A percentile compares a stretch with the other conserved stretches of the same genome.
phyloP scores from a whole-genome alignment of 495 filamentous ascomycete species.

The Letharia lupina region DNA sequence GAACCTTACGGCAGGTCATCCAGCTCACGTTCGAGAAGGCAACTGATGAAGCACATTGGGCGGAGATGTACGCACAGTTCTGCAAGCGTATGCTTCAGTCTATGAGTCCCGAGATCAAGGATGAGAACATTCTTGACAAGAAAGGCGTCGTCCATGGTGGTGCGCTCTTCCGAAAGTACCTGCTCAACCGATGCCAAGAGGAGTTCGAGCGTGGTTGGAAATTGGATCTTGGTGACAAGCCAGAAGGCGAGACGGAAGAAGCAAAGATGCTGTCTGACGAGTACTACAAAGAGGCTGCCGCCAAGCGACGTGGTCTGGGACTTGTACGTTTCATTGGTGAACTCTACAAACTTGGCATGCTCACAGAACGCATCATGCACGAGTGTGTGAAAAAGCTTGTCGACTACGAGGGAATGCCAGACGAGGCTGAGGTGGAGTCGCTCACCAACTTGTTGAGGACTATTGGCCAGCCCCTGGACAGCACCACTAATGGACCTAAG shows the following conservation, averaged over 20 bases:
- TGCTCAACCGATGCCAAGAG: conserved; percentile 96
- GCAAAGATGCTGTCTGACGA: conserved; percentile 84
- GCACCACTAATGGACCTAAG: conserved; percentile 64
- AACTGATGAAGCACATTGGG: conserved; percentile 97
- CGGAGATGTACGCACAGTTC: conserved; percentile 98
- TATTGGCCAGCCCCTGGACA: conserved; percentile 78
- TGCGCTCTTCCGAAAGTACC: conserved; percentile 92
- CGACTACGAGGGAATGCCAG: conserved; percentile 86
- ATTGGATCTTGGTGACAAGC: conserved; percentile 70
- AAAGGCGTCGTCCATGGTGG: conserved; percentile 81
- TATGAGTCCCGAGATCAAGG: conserved; percentile 92
- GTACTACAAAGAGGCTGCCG: conserved; percentile 91
- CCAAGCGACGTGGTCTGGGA: conserved; percentile 94
- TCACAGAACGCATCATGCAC: conserved; percentile 99
- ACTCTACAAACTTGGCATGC: conserved; percentile 95
- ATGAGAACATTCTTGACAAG: conserved; percentile 87
- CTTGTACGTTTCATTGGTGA: conserved; percentile 99
- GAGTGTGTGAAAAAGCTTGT: conserved; percentile 95
- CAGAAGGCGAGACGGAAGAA: conserved; percentile 68
- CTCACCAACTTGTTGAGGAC: conserved; percentile 86
- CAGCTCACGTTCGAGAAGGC: conserved; percentile 99
- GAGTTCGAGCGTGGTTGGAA: conserved; percentile 99
- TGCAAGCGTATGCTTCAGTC: conserved; percentile 92
- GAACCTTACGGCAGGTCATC: conserved; percentile 94
- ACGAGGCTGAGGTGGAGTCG: conserved; percentile 93